These are phyloP conservation scores for Gypsophila paniculata DNA, from an alignment of 179 eudicot genomes.

Conservation along the genomic window DNA sequence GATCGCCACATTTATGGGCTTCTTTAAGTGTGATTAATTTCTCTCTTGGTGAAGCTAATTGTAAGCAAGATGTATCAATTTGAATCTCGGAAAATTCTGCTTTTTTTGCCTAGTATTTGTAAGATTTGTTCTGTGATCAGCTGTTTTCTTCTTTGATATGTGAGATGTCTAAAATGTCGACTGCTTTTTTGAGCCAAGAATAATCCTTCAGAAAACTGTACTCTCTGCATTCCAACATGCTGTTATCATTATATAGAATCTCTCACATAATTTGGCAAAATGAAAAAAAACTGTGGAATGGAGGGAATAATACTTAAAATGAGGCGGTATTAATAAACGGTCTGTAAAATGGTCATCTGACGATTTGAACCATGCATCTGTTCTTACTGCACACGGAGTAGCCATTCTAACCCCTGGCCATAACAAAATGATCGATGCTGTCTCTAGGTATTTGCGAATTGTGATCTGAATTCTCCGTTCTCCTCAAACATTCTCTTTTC, in stretches of 20 bases:
- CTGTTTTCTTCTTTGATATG: constrained; percentile 1
- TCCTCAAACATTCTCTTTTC: too few relatives aligned
- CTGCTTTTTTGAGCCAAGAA: neutral
- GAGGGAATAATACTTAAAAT: neutral
- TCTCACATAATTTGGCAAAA: too few relatives aligned
- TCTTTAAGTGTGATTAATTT: constrained; percentile 11
- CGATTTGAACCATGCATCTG: neutral
- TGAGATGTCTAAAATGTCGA: neutral
- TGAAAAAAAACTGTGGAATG: too few relatives aligned
- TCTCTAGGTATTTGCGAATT: too few relatives aligned
- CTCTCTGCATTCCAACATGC: neutral
- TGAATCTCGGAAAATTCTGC: neutral
- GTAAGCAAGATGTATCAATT: neutral
- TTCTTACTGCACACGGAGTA: too few relatives aligned
- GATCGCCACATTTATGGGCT: neutral
- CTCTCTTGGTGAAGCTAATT: neutral
- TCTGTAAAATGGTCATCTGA: neutral
- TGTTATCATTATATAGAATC: too few relatives aligned
- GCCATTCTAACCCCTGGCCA: too few relatives aligned
- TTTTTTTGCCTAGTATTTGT: neutral
- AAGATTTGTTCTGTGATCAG: neutral
- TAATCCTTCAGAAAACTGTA: neutral
- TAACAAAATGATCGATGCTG: too few relatives aligned
- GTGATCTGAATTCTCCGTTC: too few relatives aligned
- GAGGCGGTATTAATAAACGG: neutral